A percentile compares a stretch with the other conserved stretches of the same genome.
Evolutionary conservation across 306 rosid genomes (phyloP).

Genomic region (Arachis hypogaea): DNA sequence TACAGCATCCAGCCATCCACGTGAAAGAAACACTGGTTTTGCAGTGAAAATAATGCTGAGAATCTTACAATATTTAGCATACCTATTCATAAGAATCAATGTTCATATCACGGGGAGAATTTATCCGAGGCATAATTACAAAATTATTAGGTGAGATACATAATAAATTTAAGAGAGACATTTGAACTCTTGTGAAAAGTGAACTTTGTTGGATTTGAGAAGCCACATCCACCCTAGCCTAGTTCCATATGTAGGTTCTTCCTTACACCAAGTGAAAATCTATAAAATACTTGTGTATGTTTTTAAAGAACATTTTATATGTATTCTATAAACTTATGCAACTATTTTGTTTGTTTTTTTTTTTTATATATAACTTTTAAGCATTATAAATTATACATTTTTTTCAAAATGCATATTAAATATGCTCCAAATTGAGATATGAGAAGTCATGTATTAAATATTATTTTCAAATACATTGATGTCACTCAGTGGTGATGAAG

Average conservation of each 20-base stretch:
- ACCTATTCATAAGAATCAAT: constrained; percentile 19
- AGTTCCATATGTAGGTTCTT: constrained; percentile 3
- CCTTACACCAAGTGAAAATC: constrained; percentile 1
- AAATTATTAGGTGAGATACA: constrained; percentile 39
- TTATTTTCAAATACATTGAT: neutral
- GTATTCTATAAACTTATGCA: too few relatives aligned
- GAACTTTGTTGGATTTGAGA: constrained; percentile 4
- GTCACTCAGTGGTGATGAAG: neutral
- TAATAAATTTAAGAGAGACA: neutral
- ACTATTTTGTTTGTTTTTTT: too few relatives aligned
- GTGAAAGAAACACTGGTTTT: neutral
- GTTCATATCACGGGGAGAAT: constrained; percentile 25
- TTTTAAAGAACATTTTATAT: too few relatives aligned
- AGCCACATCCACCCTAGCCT: constrained; percentile 27
- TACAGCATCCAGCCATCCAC: constrained; percentile 10
- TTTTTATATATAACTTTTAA: too few relatives aligned
- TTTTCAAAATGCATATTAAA: too few relatives aligned
- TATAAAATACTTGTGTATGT: too few relatives aligned
- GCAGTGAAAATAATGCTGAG: neutral
- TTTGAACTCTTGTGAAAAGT: constrained; percentile 14
- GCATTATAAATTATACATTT: too few relatives aligned
- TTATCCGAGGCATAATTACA: constrained; percentile 33
- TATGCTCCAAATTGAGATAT: too few relatives aligned
- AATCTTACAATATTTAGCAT: constrained; percentile 3
- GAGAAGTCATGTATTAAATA: too few relatives aligned